These are phyloP conservation scores for Zygosaccharomyces pseudobailii DNA, from an alignment of 1,139 yeast genomes.

Conservation along the genomic window DNA sequence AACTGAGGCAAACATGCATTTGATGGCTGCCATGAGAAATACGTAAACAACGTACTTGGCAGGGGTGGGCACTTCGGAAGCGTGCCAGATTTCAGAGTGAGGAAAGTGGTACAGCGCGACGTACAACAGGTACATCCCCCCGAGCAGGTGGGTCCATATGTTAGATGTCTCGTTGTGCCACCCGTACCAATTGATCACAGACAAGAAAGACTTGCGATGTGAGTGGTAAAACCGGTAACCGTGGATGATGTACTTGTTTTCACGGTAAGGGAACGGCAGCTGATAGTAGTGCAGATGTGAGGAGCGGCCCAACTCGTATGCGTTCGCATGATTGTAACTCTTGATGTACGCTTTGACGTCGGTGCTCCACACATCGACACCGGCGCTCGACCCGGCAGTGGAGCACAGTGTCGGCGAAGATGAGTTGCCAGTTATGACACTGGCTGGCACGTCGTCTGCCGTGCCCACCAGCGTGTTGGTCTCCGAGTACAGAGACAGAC, in stretches of 20 bases:
- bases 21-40: constrained; percentile 67
- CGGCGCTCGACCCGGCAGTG: not conserved
- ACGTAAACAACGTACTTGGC: constrained; percentile 51
- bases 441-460: not conserved
- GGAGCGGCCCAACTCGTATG: constrained; percentile 50
- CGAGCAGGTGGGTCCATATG: constrained; percentile 88
- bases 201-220: constrained; percentile 49
- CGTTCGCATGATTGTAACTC: constrained; percentile 57
- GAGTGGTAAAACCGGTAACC: constrained; percentile 82
- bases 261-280: constrained; percentile 89
- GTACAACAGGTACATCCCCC: constrained; percentile 55
- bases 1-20: constrained; percentile 72
- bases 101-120: constrained; percentile 64
- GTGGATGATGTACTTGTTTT: constrained; percentile 73
- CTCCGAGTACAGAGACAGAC: constrained; percentile 9
- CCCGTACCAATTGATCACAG: constrained; percentile 34
- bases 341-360: constrained; percentile 35
- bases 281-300: constrained; percentile 76
- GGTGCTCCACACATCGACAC: not conserved
- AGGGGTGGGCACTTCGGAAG: constrained; percentile 34
- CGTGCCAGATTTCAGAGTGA: constrained; percentile 39
- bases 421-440: not conserved
- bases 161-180: constrained; percentile 89
- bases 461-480: constrained; percentile 11
- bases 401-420: constrained; percentile 6